phyloP scores from a whole-genome alignment of 2,329 filamentous ascomycete genomes.

The Talaromyces funiculosus region DNA sequence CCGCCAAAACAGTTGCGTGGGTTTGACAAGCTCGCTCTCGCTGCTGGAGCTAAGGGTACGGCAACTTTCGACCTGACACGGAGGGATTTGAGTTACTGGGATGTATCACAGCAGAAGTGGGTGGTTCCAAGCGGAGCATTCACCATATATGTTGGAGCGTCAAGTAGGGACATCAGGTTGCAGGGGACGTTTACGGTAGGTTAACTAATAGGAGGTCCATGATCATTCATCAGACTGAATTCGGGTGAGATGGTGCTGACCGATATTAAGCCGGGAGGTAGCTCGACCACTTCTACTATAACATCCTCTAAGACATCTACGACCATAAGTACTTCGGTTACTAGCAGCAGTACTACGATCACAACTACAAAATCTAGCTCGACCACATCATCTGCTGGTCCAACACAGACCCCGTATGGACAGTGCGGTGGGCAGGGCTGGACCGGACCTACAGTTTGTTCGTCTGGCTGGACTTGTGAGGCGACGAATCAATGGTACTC shows the following conservation, averaged over 20 bases:
- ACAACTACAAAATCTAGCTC: constrained; percentile 2
- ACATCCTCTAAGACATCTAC: background rate
- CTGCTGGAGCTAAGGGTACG: constrained; percentile 28
- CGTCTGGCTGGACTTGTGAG: background rate
- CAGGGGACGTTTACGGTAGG: constrained; percentile 3
- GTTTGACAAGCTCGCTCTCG: constrained; percentile 52
- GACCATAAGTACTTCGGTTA: background rate
- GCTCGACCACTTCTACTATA: constrained; percentile 3
- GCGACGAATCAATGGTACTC: constrained; percentile 3
- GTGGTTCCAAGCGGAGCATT: constrained; percentile 4
- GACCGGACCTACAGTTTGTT: constrained; percentile 1
- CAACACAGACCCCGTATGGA: constrained; percentile 4
- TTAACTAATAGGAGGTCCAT: background rate
- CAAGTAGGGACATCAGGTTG: constrained; percentile 4
- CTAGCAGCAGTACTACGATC: background rate
- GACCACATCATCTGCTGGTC: background rate
- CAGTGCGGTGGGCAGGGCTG: constrained; percentile 6
- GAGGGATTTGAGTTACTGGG: constrained; percentile 62
- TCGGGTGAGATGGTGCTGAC: background rate
- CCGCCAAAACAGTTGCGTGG: constrained; percentile 54
- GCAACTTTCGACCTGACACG: constrained; percentile 52
- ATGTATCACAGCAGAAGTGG: constrained; percentile 57
- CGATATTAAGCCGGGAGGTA: background rate
- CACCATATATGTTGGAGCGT: constrained; percentile 4
- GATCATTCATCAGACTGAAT: background rate